Base-by-base conservation (phyloP, 805 yeast genomes). In the Yarrowia alimentaria region DNA sequence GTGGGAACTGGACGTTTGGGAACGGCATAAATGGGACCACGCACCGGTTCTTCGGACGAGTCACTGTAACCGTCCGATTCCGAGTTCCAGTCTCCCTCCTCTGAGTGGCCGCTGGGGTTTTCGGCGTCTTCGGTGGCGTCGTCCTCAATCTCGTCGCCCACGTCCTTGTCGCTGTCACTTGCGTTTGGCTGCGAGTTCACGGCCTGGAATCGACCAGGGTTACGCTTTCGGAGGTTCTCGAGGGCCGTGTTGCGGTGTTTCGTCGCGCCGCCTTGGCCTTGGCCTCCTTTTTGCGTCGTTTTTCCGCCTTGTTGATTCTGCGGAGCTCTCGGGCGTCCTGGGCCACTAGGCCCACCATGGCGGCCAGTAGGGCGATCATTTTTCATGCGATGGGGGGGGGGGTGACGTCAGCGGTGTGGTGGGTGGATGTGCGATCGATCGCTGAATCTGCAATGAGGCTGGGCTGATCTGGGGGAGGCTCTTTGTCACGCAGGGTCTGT, bases 121-220 rank as follows among this genome's bases (percentile, higher is more conserved):
- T n/a, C n/a, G n/a, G n/a, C n/a, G n/a, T n/a, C n/a, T n/a, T n/a
- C n/a, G n/a, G n/a, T n/a, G n/a, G n/a, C n/a, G n/a, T n/a, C n/a
- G n/a, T n/a, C n/a, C n/a, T n/a, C n/a, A n/a, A n/a, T n/a, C n/a
- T n/a, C n/a, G n/a, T n/a, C n/a, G n/a, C n/a, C n/a, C n/a, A n/a
- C n/a, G n/a, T n/a, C n/a, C n/a, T n/a, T n/a, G n/a, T n/a, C n/a
- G n/a, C n/a, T n/a, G n/a, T n/a, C n/a, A n/a, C n/a, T n/a, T n/a
- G n/a, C 16, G 21, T n/a, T n/a, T 12, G 19, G 20, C 13, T 12
- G 25, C n/a, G n/a, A n/a, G n/a, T n/a, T n/a, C n/a, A n/a, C n/a
- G n/a, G n/a, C n/a, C n/a, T n/a, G n/a, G n/a, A n/a, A n/a, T 35
- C 42, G 14, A 35, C 42, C 14, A 35, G 42, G 12, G 42, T 35